Conservation (phyloP, 805 yeast species). For the Lipomyces chichibuensis region DNA sequence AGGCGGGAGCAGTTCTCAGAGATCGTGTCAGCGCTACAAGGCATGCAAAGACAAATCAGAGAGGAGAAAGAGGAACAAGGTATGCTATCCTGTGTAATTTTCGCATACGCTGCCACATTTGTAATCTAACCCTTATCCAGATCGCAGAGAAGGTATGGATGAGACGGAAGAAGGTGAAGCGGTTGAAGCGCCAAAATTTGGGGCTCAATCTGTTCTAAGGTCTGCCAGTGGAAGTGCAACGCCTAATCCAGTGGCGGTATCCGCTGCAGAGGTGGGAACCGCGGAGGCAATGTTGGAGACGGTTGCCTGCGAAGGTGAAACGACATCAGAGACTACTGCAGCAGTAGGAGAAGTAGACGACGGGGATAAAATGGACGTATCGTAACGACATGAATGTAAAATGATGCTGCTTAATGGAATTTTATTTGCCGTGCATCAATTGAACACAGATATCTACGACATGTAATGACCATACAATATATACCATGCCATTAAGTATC, state of each 20-base stretch:
- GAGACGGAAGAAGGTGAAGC: conserved; percentile 30
- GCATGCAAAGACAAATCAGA: conserved; percentile 32
- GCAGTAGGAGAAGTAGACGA: neutral
- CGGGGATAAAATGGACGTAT: neutral
- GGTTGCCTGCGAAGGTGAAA: neutral
- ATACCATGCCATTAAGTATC: neutral
- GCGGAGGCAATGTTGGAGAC: neutral
- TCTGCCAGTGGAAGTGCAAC: neutral
- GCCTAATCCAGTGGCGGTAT: neutral
- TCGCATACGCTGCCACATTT: neutral
- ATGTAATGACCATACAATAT: neutral
- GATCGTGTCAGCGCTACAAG: conserved; percentile 35
- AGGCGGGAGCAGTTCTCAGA: conserved; percentile 36
- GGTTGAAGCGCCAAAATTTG: neutral
- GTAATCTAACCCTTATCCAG: conserved; percentile 6
- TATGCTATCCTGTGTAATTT: neutral
- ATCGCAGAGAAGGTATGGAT: conserved; percentile 26
- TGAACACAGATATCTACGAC: neutral
- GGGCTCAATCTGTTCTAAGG: neutral
- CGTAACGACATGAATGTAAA: neutral
- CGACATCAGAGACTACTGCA: neutral
- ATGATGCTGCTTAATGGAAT: neutral
- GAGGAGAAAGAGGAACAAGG: conserved; percentile 34
- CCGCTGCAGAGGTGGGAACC: neutral
- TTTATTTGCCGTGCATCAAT: neutral